Conservation (phyloP, 495 filamentous ascomycete genomes). For the Symbiotaphrina buchneri region DNA sequence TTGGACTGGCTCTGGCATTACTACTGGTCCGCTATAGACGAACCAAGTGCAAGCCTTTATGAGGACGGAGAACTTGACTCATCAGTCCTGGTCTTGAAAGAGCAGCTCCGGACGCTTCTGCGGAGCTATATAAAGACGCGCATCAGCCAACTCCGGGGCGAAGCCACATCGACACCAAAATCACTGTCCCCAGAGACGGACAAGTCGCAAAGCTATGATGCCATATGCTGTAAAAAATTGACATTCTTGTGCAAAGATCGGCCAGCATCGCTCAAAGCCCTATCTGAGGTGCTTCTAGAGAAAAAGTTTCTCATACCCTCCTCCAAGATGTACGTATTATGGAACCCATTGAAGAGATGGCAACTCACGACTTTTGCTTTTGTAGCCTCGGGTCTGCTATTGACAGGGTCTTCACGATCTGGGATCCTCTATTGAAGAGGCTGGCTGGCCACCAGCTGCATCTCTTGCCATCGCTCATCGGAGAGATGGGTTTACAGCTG, state of each 20-base stretch:
- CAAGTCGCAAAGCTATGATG: background rate
- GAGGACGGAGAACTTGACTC: background rate
- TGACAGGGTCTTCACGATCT: background rate
- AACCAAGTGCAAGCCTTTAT: background rate
- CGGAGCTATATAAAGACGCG: background rate
- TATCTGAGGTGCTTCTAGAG: background rate
- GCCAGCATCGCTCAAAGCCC: background rate
- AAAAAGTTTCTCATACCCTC: background rate
- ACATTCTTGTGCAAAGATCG: background rate
- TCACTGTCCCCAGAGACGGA: background rate
- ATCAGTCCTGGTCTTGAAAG: background rate
- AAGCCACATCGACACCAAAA: background rate
- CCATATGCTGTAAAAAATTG: background rate
- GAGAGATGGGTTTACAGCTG: no score
- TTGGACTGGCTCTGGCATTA: slow-evolving; percentile 73
- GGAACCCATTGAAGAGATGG: no score
- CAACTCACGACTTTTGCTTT: no score
- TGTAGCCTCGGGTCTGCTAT: background rate
- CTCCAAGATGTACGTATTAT: background rate
- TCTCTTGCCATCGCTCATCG: no score
- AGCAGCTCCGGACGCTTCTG: background rate
- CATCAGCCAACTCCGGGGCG: background rate
- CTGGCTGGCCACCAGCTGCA: background rate
- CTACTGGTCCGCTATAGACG: slow-evolving; percentile 36
- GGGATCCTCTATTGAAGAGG: slow-evolving; percentile 1